Evolutionary conservation across 352 stramenopile genomes (phyloP).

Genomic region (Discostella stelligera): DNA sequence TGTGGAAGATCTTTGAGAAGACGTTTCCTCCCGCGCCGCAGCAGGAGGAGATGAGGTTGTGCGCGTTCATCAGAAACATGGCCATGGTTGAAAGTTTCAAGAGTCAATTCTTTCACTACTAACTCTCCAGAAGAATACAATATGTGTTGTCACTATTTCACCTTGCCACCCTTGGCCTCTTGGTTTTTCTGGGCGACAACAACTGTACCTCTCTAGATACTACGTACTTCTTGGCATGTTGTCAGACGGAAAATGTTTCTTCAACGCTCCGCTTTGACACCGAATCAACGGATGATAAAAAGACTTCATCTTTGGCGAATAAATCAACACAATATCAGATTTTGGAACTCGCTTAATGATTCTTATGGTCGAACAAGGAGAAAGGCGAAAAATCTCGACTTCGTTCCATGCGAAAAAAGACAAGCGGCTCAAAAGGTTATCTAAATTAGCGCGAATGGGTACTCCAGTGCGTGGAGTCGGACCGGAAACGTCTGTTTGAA

Average conservation of each 20-base stretch:
- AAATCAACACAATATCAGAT: not conserved
- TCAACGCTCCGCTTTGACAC: not conserved
- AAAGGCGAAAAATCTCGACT: not conserved
- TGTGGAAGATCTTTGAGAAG: constrained; percentile 20
- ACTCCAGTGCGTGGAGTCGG: not conserved
- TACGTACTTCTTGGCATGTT: too few relatives aligned
- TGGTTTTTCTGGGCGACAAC: too few relatives aligned
- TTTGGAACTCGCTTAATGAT: not conserved
- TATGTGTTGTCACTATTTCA: too few relatives aligned
- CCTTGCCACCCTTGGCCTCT: too few relatives aligned
- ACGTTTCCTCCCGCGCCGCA: constrained; percentile 20
- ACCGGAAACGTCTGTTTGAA: not conserved
- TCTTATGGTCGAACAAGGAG: not conserved
- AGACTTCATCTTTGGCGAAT: not conserved
- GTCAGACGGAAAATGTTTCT: not conserved
- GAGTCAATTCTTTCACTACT: too few relatives aligned
- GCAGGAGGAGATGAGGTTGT: constrained; percentile 31
- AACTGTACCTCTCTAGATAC: too few relatives aligned
- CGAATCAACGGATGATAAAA: not conserved
- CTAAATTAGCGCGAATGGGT: not conserved
- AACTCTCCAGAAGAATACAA: too few relatives aligned
- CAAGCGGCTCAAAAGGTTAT: not conserved
- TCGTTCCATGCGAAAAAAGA: too few relatives aligned
- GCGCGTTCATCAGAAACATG: constrained; percentile 15
- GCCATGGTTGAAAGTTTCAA: constrained; percentile 20